Evolutionary conservation across 106 monocot genomes (phyloP), one percentile per base, ranked within the genome.

Genomic region (Dendrobium nobile): DNA sequence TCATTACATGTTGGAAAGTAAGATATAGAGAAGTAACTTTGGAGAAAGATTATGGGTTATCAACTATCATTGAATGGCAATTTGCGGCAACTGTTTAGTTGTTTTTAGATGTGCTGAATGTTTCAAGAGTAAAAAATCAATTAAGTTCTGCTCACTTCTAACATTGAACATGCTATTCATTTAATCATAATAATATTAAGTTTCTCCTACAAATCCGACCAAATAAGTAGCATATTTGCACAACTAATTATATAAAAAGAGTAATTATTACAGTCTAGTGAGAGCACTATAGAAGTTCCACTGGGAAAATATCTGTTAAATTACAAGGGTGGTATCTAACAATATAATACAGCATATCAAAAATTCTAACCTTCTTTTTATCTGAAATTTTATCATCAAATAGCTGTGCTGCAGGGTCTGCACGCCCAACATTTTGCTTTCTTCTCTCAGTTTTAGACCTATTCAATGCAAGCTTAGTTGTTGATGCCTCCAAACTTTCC

Each of bases 321-420:
- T 31, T 70, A 70, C 1, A 73, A 73, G 42, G 40, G 4, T 73
- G 4, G 42, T 43, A 33, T 68, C 11, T 26, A 68, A 68, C 68
- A 68, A 33, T 68, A 68, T 28, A 31, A 68, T 7, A 0, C 11
- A 28, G 28, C 10, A 20, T 68, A 40, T 7, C 7, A 78, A 19
- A 17, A 55, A 18, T 47, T 48, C 83, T 51, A 61, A 89, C 89
- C 89, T 89, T 89, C 77, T 83, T 87, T 67, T 85, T 82, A 37
- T 67, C 79, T 68, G 89, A 79, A 65, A 89, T 82, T 65, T 89
- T 89, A 41, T 86, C 82, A 80, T 85, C 86, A 80, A 87, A 89
- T 56, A 89, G 82, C 54, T 84, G 67, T 51, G 82, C 75, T 65
- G 84, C 45, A 40, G 84, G 77, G 56, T 87, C 84, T 72, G 10